Percentiles rank a stretch among this genome's conserved stretches.
Evolutionary conservation across 495 filamentous ascomycete genomes (phyloP).

Genomic region (Neurospora pannonica): DNA sequence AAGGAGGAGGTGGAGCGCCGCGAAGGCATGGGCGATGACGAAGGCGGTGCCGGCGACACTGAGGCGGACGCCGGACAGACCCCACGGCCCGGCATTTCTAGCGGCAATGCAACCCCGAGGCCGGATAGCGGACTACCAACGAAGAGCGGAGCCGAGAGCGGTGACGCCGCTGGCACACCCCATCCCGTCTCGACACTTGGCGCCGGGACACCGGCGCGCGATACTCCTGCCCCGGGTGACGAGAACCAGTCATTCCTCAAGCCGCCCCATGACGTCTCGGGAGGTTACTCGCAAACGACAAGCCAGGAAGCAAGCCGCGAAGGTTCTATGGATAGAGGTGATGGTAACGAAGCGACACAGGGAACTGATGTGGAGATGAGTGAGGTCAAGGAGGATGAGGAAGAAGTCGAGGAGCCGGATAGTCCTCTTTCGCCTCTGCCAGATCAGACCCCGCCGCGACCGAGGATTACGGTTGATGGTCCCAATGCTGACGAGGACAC

Average conservation of each 20-base stretch:
- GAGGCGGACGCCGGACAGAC: conserved; percentile 24
- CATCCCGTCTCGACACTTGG: conserved; percentile 37
- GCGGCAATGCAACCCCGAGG: conserved; percentile 28
- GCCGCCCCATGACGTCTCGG: conserved; percentile 34
- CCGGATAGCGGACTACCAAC: conserved; percentile 29
- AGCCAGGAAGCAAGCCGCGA: conserved; percentile 30
- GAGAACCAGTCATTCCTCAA: conserved; percentile 25
- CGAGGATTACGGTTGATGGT: conserved; percentile 43
- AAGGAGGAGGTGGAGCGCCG: conserved; percentile 73
- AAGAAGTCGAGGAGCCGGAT: conserved; percentile 49
- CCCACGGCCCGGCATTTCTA: conserved; percentile 29
- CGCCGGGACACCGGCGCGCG: conserved; percentile 58
- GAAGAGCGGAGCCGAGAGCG: conserved; percentile 28
- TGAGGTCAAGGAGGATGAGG: conserved; percentile 47
- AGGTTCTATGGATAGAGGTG: conserved; percentile 6
- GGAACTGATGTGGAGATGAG: conserved; percentile 14
- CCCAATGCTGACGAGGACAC: conserved; percentile 40
- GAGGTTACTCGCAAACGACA: conserved; percentile 33
- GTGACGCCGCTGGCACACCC: conserved; percentile 36
- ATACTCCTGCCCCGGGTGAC: conserved; percentile 28
- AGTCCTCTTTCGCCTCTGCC: conserved; percentile 23
- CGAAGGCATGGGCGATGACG: conserved; percentile 77
- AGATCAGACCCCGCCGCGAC: conserved; percentile 23
- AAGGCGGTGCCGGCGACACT: conserved; percentile 51
- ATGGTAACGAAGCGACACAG: conserved; percentile 37